Evolutionary conservation across 2,329 filamentous ascomycete genomes (phyloP), one percentile per base, ranked within the genome.

Genomic region (Zasmidium citrigriseum): DNA sequence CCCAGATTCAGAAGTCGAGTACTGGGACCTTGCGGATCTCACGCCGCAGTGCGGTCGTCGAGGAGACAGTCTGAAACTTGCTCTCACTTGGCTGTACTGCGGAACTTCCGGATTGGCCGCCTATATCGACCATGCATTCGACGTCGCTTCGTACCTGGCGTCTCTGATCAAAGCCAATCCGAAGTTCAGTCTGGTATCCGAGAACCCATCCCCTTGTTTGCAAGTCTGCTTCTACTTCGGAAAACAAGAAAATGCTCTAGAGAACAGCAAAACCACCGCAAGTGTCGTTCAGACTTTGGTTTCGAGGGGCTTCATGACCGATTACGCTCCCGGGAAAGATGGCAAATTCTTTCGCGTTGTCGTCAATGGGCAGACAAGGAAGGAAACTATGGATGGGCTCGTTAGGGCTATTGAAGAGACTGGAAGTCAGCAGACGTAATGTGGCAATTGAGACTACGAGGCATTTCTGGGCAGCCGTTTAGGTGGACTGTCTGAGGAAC

Each of bases 181-280:
- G 0, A 79, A 90, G 65, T 89, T 98, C 66, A 77, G 84, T 18
- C 80, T 96, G 16, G 84, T 96, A 2, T 90, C 86, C 11, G 81
- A 85, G 56, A 88, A 89, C 67, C 90, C 91, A 23, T 88, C 93
- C 48, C 90, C 91, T 0, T 98, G 93, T 76, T 78, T 96, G 72
- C 95, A 98, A 77, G 89, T 98, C 21, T 97, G 93, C 79, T 98
- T 98, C 74, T 96, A 96, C 73, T 92, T 90, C 69, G 85, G 85
- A 0, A 78, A 78, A 1, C 84, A 86, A 2, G 67, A 74, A 16
- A 57, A 70, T 12, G 77, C 79, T 56, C 66, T 58, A 57, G 76
- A 64, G 60, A 74, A 65, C 64, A 72, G 62, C 75, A 50, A 78
- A 56, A 73, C 79, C 4, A 90, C 87, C 3, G 80, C 79, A 63